A percentile compares a stretch with the other conserved stretches of the same genome.
These are phyloP conservation scores for Alternaria brassicae DNA, from an alignment of 2,329 filamentous ascomycete species.

Conservation along the genomic window DNA sequence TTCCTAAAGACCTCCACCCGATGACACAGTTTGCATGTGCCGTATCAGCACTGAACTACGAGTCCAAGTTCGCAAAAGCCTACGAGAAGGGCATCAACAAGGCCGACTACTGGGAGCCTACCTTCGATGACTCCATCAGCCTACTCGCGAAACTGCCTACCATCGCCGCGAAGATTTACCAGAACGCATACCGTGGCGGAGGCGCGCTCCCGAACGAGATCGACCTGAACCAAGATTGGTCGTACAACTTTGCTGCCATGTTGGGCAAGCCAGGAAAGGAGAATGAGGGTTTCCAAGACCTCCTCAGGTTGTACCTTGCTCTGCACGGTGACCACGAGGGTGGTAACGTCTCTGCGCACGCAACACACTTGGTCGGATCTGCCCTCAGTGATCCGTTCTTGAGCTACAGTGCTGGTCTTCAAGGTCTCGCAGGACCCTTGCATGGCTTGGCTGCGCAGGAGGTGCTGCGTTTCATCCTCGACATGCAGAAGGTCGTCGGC, in stretches of 20 bases:
- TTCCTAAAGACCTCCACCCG: constrained; percentile 89
- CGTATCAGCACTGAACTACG: constrained; percentile 94
- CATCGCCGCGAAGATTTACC: constrained; percentile 97
- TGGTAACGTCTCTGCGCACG: constrained; percentile 94
- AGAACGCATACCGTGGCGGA: constrained; percentile 80
- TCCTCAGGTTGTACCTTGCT: constrained; percentile 91
- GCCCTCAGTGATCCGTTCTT: constrained; percentile 95
- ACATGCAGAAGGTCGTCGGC: constrained; percentile 92
- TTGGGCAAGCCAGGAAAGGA: constrained; percentile 87
- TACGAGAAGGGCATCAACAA: constrained; percentile 93
- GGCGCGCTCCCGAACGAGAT: constrained; percentile 77
- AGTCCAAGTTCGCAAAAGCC: constrained; percentile 89
- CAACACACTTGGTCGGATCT: constrained; percentile 93
- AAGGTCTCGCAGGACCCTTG: constrained; percentile 92
- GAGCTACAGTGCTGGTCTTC: constrained; percentile 92
- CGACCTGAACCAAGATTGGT: constrained; percentile 90
- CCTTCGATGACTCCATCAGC: constrained; percentile 93
- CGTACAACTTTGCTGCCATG: constrained; percentile 98
- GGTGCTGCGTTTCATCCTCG: constrained; percentile 93
- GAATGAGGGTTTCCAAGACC: constrained; percentile 93
- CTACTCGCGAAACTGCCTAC: constrained; percentile 95
- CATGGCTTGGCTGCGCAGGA: constrained; percentile 96
- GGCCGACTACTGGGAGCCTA: constrained; percentile 98
- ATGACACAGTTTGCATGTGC: constrained; percentile 98
- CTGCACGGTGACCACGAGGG: constrained; percentile 98